These are phyloP conservation scores for Daldinia eschscholtzii DNA, from an alignment of 2,329 filamentous ascomycete genomes.

Conservation along the genomic window DNA sequence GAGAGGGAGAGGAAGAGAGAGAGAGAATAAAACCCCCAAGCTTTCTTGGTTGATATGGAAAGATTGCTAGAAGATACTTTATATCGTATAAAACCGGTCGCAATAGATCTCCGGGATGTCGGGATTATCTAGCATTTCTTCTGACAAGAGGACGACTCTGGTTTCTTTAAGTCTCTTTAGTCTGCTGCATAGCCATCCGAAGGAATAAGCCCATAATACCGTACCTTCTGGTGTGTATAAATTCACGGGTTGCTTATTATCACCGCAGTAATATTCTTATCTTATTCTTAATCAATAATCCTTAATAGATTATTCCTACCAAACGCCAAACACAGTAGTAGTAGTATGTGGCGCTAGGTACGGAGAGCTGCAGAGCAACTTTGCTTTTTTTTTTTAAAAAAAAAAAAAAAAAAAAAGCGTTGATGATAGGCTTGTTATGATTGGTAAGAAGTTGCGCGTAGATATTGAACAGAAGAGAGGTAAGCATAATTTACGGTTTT, in stretches of 20 bases:
- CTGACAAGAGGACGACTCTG: constrained; percentile 21
- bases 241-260: constrained; percentile 3
- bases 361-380: constrained; percentile 1
- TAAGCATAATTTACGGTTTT: not conserved
- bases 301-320: constrained; percentile 11
- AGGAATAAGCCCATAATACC: constrained; percentile 9
- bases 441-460: constrained; percentile 3
- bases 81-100: constrained; percentile 3
- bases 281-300: not conserved
- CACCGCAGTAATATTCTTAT: not conserved
- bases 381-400: not conserved
- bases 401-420: not conserved
- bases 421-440: not conserved
- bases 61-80: constrained; percentile 19
- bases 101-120: constrained; percentile 14
- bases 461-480: not conserved
- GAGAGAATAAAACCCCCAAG: not conserved
- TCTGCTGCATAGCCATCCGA: constrained; percentile 19
- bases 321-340: constrained; percentile 6
- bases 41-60: not conserved
- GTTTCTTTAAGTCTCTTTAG: constrained; percentile 1
- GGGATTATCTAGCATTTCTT: constrained; percentile 17
- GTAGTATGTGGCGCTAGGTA: constrained; percentile 22
- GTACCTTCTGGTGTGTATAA: constrained; percentile 10
- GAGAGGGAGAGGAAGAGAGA: no score